Conservation (phyloP, 2,329 filamentous ascomycete species). For the Aureobasidium sp. region DNA sequence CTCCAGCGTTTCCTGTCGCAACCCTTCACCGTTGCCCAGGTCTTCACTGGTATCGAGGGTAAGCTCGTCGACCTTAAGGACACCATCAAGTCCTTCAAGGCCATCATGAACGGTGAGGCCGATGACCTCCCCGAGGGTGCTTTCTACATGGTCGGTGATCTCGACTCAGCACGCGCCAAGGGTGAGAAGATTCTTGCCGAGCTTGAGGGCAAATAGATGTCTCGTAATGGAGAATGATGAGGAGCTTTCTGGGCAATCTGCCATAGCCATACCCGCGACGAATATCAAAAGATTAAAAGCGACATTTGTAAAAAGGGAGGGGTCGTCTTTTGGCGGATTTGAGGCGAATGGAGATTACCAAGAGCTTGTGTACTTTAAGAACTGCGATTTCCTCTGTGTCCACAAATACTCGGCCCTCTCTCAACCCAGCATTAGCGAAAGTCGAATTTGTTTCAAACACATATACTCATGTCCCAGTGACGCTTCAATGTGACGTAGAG, state of each 20-base stretch:
- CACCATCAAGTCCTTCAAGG: constrained; percentile 96
- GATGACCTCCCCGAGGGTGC: constrained; percentile 90
- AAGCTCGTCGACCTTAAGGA: constrained; percentile 97
- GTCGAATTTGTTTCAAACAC: not conserved
- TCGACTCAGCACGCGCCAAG: constrained; percentile 88
- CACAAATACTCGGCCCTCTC: constrained; percentile 2
- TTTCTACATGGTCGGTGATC: constrained; percentile 67
- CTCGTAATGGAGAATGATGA: constrained; percentile 8
- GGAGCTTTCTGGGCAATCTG: constrained; percentile 7
- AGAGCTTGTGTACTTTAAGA: constrained; percentile 16
- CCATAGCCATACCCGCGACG: constrained; percentile 12
- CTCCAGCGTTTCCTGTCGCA: constrained; percentile 99
- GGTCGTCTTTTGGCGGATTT: constrained; percentile 14
- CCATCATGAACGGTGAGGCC: constrained; percentile 89
- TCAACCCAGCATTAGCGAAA: constrained; percentile 1
- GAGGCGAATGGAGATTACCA: constrained; percentile 12
- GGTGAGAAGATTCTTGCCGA: constrained; percentile 99
- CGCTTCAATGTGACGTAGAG: not conserved
- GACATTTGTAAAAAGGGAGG: constrained; percentile 16
- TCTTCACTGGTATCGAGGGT: constrained; percentile 94
- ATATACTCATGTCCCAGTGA: not conserved
- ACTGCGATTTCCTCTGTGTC: constrained; percentile 16
- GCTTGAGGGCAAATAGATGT: constrained; percentile 50
- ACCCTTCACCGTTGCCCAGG: constrained; percentile 86
- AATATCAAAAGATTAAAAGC: constrained; percentile 13